Percentiles rank a stretch among this genome's conserved stretches.
Conservation (phyloP, 768 basidiomycete genomes). For the Amanita rimosa region DNA sequence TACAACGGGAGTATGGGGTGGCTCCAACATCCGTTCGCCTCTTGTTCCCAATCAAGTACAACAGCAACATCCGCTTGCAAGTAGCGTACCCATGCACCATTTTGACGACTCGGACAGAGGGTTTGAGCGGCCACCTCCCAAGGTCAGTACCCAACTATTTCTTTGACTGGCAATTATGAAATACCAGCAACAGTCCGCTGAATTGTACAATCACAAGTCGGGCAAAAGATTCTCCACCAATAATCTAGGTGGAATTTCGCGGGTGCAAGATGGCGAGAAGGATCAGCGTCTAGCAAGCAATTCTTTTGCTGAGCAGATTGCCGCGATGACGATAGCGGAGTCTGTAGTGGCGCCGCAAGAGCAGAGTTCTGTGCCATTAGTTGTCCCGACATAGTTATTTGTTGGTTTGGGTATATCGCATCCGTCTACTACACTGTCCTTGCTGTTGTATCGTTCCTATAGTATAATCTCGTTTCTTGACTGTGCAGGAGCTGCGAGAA, state of each 20-base stretch:
- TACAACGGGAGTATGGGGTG: constrained; percentile 63
- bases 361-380: neutral
- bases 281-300: constrained; percentile 5
- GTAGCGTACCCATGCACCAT: constrained; percentile 15
- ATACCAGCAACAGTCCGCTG: constrained; percentile 14
- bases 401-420: constrained; percentile 3
- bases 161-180: neutral
- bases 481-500: neutral
- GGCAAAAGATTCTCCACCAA: constrained; percentile 14
- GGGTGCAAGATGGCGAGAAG: constrained; percentile 8
- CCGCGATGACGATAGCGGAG: constrained; percentile 13
- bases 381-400: neutral
- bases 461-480: constrained; percentile 4
- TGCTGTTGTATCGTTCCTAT: constrained; percentile 6
- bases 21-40: constrained; percentile 38
- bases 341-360: neutral
- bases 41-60: constrained; percentile 27
- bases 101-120: constrained; percentile 34
- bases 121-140: constrained; percentile 38
- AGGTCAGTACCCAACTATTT: constrained; percentile 16
- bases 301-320: constrained; percentile 12
- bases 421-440: constrained; percentile 4
- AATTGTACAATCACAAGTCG: constrained; percentile 25
- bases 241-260: constrained; percentile 13
- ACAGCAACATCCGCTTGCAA: constrained; percentile 11